Evolutionary conservation across 2,329 filamentous ascomycete species (phyloP).

Genomic region (Penicillium sp.): DNA sequence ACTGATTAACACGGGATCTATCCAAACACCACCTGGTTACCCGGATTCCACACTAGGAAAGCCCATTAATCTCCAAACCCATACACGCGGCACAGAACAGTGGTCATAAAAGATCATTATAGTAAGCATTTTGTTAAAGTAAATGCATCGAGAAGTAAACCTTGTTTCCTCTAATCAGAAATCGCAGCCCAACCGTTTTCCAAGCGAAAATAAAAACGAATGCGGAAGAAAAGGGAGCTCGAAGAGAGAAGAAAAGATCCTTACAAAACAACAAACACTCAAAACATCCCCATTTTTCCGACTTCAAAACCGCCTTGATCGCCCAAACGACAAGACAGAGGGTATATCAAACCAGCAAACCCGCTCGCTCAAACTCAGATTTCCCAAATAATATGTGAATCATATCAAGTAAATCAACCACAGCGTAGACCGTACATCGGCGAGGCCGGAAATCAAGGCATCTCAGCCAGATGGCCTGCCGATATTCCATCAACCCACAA

Average conservation of each 20-base stretch:
- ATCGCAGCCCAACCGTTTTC: neutral
- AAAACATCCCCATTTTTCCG: neutral
- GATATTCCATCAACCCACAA: neutral
- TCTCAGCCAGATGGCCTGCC: neutral
- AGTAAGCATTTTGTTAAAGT: neutral
- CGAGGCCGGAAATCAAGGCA: no score
- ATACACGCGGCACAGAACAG: neutral
- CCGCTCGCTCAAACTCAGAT: slow-evolving; percentile 3
- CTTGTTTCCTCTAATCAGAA: neutral
- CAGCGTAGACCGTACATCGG: neutral
- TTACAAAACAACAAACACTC: neutral
- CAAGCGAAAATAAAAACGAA: neutral
- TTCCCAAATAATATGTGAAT: neutral
- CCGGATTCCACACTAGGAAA: no score
- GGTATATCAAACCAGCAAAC: slow-evolving; percentile 3
- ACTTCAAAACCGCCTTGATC: neutral
- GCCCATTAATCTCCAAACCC: no score
- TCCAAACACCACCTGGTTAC: no score
- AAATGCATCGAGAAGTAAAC: neutral
- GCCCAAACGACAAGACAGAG: neutral
- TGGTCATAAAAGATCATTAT: neutral
- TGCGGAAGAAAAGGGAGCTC: neutral
- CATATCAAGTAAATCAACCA: neutral
- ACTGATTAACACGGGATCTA: no score
- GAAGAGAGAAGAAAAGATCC: neutral